These are phyloP conservation scores for Fusarium hainanense DNA, from an alignment of 2,329 filamentous ascomycete species.

Conservation along the genomic window DNA sequence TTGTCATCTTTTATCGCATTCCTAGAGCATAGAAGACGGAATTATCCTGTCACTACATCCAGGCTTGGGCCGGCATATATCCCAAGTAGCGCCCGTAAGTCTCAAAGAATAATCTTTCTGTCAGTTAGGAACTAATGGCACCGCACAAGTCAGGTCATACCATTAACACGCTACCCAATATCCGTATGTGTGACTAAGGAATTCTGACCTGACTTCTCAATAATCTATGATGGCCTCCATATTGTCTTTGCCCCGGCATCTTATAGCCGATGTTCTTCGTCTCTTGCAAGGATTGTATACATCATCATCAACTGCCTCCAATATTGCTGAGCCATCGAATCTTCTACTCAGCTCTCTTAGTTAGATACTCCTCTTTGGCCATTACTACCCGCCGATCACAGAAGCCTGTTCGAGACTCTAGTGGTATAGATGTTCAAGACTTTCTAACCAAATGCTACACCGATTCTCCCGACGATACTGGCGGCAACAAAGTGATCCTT, in stretches of 20 bases:
- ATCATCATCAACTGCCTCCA: conserved; percentile 30
- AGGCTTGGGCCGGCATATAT: not conserved
- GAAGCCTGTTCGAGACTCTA: conserved; percentile 14
- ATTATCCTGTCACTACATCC: conserved; percentile 17
- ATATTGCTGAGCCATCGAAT: conserved; percentile 37
- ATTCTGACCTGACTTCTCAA: not conserved
- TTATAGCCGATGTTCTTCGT: conserved; percentile 38
- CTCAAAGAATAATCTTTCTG: not conserved
- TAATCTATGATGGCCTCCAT: conserved; percentile 32
- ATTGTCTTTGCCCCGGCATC: conserved; percentile 38
- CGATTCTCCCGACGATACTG: conserved; percentile 7
- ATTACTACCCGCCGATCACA: conserved; percentile 33
- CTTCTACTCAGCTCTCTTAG: conserved; percentile 38
- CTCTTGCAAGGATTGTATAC: conserved; percentile 25
- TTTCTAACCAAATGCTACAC: conserved; percentile 36
- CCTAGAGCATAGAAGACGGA: not conserved
- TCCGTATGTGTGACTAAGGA: not conserved
- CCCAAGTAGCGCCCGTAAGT: not conserved
- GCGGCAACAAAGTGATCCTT: conserved; percentile 18
- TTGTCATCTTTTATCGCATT: not conserved
- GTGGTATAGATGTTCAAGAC: conserved; percentile 1
- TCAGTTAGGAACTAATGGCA: conserved; percentile 10
- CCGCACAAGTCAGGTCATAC: conserved; percentile 31
- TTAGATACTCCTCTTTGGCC: conserved; percentile 33
- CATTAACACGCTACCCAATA: not conserved